Base-by-base conservation (phyloP, 140 eudicot genomes). In the Bidens hawaiensis region DNA sequence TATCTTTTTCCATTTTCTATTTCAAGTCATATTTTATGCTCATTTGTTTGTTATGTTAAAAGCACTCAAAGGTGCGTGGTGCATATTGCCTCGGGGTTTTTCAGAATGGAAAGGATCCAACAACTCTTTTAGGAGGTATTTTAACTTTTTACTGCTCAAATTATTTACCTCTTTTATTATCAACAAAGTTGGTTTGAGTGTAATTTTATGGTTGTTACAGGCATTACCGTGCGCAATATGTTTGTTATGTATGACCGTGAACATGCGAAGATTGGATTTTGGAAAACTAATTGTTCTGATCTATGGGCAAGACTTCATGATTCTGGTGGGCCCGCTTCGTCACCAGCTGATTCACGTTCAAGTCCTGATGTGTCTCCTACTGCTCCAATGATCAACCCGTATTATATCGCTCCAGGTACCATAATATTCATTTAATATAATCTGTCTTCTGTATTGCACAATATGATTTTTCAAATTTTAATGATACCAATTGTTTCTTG, bases 261-360 rank as follows among this genome's bases (percentile, higher is more conserved):
- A 76, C 85, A 88, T 78, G 81, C 77, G 43, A 85, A 78, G 68
- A 73, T 94, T 62, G 99, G 99, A 13, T 94, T 94, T 67, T 94
- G 95, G 99, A 94, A 88, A 84, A 94, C 97, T 12, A 94, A 88
- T 59, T 94, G 99, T 69, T 88, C 99, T 15, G 97, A 88, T 41
- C 48, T 94, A 69, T 94, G 95, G 97, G 85, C 77, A 62, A 85
- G 84, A 62, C 90, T 94, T 61, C 80, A 79, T 42, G 31, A 45
- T 46, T 61, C 90, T 43, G 64, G 47, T 80, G 77, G 60, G 3
- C 64, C 93, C 10, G 75, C 93, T 62, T 38, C 88, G 15, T 60
- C 75, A 18, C 46, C 69, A 31, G 65, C 67, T 36, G 62, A 68
- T 14, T 66, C 66, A 16, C 65, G 70, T 75, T 72, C 88, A 23